These are phyloP conservation scores for Laguncularia racemosa DNA, from an alignment of 345 rosid genomes.

Conservation along the genomic window DNA sequence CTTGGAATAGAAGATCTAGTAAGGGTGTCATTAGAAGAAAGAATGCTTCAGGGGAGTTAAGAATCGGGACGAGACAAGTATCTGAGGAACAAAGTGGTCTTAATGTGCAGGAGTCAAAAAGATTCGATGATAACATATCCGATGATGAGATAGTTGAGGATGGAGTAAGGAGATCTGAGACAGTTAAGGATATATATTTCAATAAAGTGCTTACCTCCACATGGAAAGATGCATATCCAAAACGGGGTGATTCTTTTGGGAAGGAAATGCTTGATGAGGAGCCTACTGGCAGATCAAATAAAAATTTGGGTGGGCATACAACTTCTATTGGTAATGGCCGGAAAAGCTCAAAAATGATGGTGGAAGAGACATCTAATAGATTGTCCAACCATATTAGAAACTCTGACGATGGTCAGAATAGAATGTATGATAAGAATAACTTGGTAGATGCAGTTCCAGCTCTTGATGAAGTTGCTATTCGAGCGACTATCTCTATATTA, in stretches of 20 bases:
- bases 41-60: constrained; percentile 9
- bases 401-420: constrained; percentile 14
- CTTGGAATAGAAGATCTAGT: constrained; percentile 16
- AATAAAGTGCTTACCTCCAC: constrained; percentile 16
- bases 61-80: constrained; percentile 13
- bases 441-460: constrained; percentile 29
- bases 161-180: constrained; percentile 20
- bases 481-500: constrained; percentile 49
- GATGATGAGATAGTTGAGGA: constrained; percentile 35
- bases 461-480: constrained; percentile 56
- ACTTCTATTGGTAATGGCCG: constrained; percentile 7
- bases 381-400: constrained; percentile 19
- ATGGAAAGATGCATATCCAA: constrained; percentile 13
- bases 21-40: constrained; percentile 25
- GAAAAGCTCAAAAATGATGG: constrained; percentile 20
- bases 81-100: constrained; percentile 3
- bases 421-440: constrained; percentile 11
- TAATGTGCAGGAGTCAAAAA: constrained; percentile 12
- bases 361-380: constrained; percentile 18
- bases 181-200: constrained; percentile 25
- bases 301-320: constrained; percentile 12
- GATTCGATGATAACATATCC: constrained; percentile 4
- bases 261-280: constrained; percentile 16
- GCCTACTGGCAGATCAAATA: constrained; percentile 10
- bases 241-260: constrained; percentile 8